Base-by-base conservation (phyloP, 805 yeast genomes). In the Kodamaea nitidulidarum region DNA sequence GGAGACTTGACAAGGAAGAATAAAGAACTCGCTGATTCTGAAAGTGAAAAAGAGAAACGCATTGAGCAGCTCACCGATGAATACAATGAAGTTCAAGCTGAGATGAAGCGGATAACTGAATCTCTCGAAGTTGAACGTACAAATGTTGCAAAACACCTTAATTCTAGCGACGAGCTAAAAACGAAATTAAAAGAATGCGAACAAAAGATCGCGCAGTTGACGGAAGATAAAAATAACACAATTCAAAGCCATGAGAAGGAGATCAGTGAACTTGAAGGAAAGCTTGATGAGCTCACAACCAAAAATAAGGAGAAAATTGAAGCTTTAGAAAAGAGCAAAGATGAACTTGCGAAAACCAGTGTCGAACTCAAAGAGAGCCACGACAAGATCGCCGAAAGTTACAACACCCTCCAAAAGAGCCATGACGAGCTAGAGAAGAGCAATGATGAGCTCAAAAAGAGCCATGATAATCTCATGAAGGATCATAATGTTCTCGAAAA, bases 1-100 rank as follows among this genome's bases (percentile, higher is more conserved):
- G 21, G 10, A 3, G 7, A 8, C 4, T 35, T 32, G 35, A 11
- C 26, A 14, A 35, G 18, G 14, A 22, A 27, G 7, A 15, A 27
- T 26, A 15, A 28, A 6, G 32, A 32, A 15, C 14, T 38, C 15
- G 15, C 18, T 6, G 30, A 32, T n/a, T 16, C 32, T 6, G 25
- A 32, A 15, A n/a, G n/a, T 31, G 36, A 38, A 14, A 32, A 38
- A 14, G 32, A 38, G 9, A 15, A 17, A n/a, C 32, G 21, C 10
- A 16, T 31, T 15, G 22, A 20, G 8, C 5, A 20, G 8, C 22
- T 20, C 22, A 20, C 22, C 8, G 5, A 5, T 10, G 28, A 25
- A 25, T 25, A n/a, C 14, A n/a, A 25, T 7, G 28, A 7, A 7
- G 14, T 6, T 7, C 14, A n/a, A 25, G 28, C n/a, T 20, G 22